These are phyloP conservation scores for Penicillium corylophilum DNA, from an alignment of 2,329 filamentous ascomycete species.

Conservation along the genomic window DNA sequence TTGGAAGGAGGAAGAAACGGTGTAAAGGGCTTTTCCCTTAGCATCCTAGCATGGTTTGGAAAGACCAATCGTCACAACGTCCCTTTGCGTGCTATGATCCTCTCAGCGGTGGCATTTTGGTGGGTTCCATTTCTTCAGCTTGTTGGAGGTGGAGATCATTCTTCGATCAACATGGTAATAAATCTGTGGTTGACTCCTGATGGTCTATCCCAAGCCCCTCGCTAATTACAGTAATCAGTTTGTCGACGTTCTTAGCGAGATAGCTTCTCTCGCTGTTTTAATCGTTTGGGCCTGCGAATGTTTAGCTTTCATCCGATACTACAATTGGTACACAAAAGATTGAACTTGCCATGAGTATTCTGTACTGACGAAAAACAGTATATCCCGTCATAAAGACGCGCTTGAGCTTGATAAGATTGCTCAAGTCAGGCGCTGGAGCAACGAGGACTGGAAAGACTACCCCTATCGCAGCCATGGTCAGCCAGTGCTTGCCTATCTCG, in stretches of 20 bases:
- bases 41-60: slow-evolving; percentile 23
- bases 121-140: slow-evolving; percentile 47
- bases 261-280: slow-evolving; percentile 35
- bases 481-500: slow-evolving; percentile 38
- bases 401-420: slow-evolving; percentile 7
- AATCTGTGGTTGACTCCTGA: neutral
- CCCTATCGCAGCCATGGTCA: slow-evolving; percentile 43
- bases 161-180: neutral
- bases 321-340: slow-evolving; percentile 30
- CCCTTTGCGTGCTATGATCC: slow-evolving; percentile 38
- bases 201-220: neutral
- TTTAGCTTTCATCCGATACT: slow-evolving; percentile 43
- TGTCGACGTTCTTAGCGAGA: slow-evolving; percentile 40
- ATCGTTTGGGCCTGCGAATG: slow-evolving; percentile 46
- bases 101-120: slow-evolving; percentile 42
- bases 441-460: slow-evolving; percentile 28
- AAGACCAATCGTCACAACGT: slow-evolving; percentile 30
- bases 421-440: slow-evolving; percentile 6
- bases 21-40: slow-evolving; percentile 11
- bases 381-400: neutral
- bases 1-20: slow-evolving; percentile 14
- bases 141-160: neutral
- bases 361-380: neutral
- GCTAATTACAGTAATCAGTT: slow-evolving; percentile 26
- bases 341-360: neutral